Conservation (phyloP, 805 yeast genomes). For the Metschnikowia lachancei region DNA sequence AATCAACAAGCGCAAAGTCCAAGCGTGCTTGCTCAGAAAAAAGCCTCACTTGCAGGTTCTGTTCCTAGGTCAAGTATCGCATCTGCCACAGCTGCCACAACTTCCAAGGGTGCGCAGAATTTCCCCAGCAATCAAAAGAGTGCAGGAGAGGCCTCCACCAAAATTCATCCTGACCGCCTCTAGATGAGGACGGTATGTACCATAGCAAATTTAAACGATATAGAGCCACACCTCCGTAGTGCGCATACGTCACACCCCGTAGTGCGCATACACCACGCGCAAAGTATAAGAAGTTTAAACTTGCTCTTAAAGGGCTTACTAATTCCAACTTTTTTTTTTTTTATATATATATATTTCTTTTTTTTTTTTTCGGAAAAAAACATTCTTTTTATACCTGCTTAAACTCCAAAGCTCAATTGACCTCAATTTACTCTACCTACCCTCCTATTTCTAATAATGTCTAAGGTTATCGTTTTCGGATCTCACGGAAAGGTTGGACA, state of each 20-base stretch:
- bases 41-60: neutral
- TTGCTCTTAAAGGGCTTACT: no score
- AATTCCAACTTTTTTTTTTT: no score
- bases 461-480: slow-evolving; percentile 42
- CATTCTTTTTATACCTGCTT: neutral
- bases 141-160: slow-evolving; percentile 7
- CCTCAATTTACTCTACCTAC: no score
- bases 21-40: slow-evolving; percentile 6
- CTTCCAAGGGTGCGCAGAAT: slow-evolving; percentile 9
- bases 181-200: slow-evolving; percentile 19
- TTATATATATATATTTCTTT: no score
- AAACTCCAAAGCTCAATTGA: no score
- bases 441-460: neutral
- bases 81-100: neutral
- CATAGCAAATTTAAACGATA: slow-evolving; percentile 14
- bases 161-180: slow-evolving; percentile 12
- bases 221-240: slow-evolving; percentile 8
- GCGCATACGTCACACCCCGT: slow-evolving; percentile 3
- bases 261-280: slow-evolving; percentile 5
- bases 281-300: neutral
- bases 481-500: slow-evolving; percentile 65
- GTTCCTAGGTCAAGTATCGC: slow-evolving; percentile 1
- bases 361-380: no score
- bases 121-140: slow-evolving; percentile 6
- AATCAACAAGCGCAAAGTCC: slow-evolving; percentile 7